These are phyloP conservation scores for Alternaria gansuensis DNA, from an alignment of 2,329 filamentous ascomycete genomes.

Conservation along the genomic window DNA sequence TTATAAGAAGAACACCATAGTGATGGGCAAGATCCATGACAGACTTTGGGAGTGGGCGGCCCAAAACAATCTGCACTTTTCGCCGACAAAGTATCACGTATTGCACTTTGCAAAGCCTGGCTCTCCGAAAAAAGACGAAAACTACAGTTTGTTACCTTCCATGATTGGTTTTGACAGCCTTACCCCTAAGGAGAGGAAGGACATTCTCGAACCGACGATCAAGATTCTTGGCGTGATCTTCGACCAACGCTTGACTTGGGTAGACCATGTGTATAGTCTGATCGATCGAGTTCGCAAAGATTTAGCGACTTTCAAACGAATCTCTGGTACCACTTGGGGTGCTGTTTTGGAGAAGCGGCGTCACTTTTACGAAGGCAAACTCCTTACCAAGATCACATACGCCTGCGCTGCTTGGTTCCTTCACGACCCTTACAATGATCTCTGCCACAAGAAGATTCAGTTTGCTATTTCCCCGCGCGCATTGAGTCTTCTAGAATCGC, in stretches of 20 bases:
- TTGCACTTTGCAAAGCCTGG: background rate
- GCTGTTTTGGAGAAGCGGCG: background rate
- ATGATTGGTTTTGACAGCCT: background rate
- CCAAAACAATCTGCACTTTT: background rate
- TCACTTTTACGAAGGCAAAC: background rate
- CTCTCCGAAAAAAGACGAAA: no score
- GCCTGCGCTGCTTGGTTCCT: slow-evolving; percentile 9
- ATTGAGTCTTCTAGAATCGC: background rate
- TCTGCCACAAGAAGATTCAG: background rate
- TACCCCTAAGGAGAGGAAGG: background rate
- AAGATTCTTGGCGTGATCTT: slow-evolving; percentile 5
- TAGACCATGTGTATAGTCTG: background rate
- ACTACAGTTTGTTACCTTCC: no score
- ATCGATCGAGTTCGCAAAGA: background rate
- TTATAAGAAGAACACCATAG: background rate
- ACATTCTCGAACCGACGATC: slow-evolving; percentile 2
- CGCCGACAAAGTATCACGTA: slow-evolving; percentile 5
- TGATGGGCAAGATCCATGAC: background rate
- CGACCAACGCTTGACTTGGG: slow-evolving; percentile 3
- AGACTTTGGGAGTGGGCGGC: background rate
- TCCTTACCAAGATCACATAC: slow-evolving; percentile 7
- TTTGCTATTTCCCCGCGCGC: background rate
- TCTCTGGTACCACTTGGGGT: slow-evolving; percentile 2
- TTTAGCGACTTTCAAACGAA: background rate
- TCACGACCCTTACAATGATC: background rate